These are phyloP conservation scores for Immersiporthe knoxdaviesiana DNA, from an alignment of 2,329 filamentous ascomycete genomes.

Conservation along the genomic window DNA sequence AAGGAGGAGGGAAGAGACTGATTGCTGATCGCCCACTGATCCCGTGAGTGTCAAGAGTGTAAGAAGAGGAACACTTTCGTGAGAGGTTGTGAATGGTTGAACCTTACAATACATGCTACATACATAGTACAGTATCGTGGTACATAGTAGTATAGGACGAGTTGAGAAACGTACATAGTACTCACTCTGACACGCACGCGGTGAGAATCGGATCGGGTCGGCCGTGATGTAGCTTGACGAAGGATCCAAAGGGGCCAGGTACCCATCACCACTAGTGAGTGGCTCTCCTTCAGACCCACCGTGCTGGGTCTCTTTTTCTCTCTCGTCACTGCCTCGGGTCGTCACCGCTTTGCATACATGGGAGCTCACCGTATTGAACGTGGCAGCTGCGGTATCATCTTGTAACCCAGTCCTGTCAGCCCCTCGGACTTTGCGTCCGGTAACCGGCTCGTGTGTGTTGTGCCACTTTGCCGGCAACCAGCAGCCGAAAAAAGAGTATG, in stretches of 20 bases:
- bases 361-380: neutral
- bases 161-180: neutral
- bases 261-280: neutral
- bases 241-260: neutral
- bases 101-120: neutral
- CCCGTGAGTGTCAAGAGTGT: neutral
- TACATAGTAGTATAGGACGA: neutral
- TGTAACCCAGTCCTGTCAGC: neutral
- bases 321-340: too few relatives aligned
- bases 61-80: neutral
- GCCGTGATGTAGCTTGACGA: neutral
- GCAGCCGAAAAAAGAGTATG: neutral
- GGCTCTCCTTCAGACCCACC: neutral
- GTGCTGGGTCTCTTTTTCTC: neutral
- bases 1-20: too few relatives aligned
- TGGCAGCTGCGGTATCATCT: neutral
- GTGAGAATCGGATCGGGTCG: neutral
- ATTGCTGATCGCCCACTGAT: neutral
- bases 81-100: neutral
- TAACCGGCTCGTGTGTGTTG: neutral
- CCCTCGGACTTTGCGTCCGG: neutral
- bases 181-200: neutral
- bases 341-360: neutral
- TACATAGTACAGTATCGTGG: neutral
- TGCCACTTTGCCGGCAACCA: neutral